Base-by-base conservation (phyloP, 768 basidiomycete genomes). In the Pseudohyphozyma bogoriensis region DNA sequence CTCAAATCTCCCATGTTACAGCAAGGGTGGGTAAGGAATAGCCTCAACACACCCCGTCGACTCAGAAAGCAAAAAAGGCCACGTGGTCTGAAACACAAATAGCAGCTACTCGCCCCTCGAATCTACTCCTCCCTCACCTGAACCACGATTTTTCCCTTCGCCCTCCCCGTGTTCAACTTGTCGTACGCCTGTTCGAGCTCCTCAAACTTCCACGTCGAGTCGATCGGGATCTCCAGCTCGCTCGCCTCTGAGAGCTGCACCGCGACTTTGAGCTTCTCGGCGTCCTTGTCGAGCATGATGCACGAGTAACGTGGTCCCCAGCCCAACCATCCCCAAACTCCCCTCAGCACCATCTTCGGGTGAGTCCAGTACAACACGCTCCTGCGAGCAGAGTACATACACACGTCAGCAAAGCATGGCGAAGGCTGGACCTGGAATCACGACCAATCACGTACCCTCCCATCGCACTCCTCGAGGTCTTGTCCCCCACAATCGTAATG, bases 401-500 rank as follows among this genome's bases (percentile, higher is more conserved):
- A n/a, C n/a, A n/a, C n/a, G n/a, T n/a, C n/a, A n/a, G n/a, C n/a
- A n/a, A n/a, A n/a, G n/a, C n/a, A n/a, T n/a, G n/a, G n/a, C n/a
- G n/a, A n/a, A n/a, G n/a, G n/a, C n/a, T n/a, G n/a, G n/a, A n/a
- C n/a, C n/a, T n/a, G n/a, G n/a, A n/a, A n/a, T n/a, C n/a, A n/a
- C n/a, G n/a, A n/a, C n/a, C n/a, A n/a, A n/a, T 58, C 16, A 33
- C 16, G 12, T 37, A 2, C 39, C 68, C 65, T 33, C 65, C 68
- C n/a, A 60, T 44, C 31, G 31, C 6, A 4, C n/a, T 0, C 13
- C 66, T 47, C 26, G 10, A 13, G 6, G 63, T 62, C 53, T 69
- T 69, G 59, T 69, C 68, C 4, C 68, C 68, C 3, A 69, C 68
- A 56, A 69, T 66, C 2, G 65, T 66, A 20, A 55, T 35, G 49